Percentiles rank a stretch among this genome's conserved stretches.
Evolutionary conservation across 2,329 filamentous ascomycete species (phyloP).

Genomic region (Hypocreales sp.): DNA sequence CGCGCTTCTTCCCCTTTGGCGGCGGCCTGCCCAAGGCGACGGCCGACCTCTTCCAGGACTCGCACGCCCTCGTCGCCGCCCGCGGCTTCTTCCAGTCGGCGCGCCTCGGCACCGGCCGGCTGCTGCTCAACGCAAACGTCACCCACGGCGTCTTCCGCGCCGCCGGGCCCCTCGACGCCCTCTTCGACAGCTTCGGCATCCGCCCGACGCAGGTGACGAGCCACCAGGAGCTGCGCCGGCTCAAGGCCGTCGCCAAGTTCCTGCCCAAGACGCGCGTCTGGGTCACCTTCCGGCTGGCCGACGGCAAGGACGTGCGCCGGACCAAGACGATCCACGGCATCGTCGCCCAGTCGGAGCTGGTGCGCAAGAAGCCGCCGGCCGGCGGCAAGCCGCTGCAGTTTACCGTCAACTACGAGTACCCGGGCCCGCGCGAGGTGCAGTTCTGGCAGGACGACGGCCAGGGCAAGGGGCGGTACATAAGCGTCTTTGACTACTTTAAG

Average conservation of each 20-base stretch:
- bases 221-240: conserved; percentile 2
- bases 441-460: conserved; percentile 15
- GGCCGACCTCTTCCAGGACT: conserved; percentile 11
- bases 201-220: conserved; percentile 2
- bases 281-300: conserved; percentile 14
- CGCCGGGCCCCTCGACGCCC: conserved; percentile 15
- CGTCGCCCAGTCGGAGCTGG: conserved; percentile 9
- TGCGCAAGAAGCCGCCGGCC: conserved; percentile 3
- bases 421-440: conserved; percentile 15
- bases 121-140: conserved; percentile 40
- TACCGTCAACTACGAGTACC: conserved; percentile 9
- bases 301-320: conserved; percentile 14
- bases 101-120: conserved; percentile 33
- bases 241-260: conserved; percentile 19
- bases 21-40: conserved; percentile 11
- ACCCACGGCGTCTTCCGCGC: conserved; percentile 36
- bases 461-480: conserved; percentile 11
- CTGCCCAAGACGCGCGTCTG: conserved; percentile 22
- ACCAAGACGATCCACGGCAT: conserved; percentile 15
- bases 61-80: conserved; percentile 21
- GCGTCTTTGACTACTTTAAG: conserved; percentile 28
- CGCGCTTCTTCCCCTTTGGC: conserved; percentile 31
- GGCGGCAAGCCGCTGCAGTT: conserved; percentile 11
- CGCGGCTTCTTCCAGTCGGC: conserved; percentile 42
- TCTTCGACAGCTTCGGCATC: conserved; percentile 15